Evolutionary conservation across 768 basidiomycete species (phyloP).

Genomic region (Trametes sanguinea): DNA sequence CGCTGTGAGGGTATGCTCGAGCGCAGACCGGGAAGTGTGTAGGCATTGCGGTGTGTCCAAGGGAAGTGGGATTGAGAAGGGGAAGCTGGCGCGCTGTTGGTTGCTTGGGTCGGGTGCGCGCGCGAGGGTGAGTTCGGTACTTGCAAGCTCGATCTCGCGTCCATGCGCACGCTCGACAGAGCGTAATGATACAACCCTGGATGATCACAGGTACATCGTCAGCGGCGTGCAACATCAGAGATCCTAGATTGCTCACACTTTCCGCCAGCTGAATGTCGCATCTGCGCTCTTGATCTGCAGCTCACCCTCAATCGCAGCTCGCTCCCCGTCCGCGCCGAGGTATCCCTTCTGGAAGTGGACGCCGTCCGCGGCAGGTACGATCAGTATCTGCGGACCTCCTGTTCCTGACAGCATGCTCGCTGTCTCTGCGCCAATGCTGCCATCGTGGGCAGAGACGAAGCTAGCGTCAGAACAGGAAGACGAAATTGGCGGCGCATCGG

Average conservation of each 20-base stretch:
- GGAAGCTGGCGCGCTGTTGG: constrained; percentile 59
- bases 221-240: constrained; percentile 3
- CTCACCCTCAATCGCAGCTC: constrained; percentile 84
- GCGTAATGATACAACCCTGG: constrained; percentile 64
- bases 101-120: constrained; percentile 42
- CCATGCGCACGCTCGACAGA: constrained; percentile 65
- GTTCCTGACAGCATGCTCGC: neutral
- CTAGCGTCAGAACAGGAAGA: constrained; percentile 13
- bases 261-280: constrained; percentile 54
- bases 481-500: constrained; percentile 10
- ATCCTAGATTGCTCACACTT: constrained; percentile 57
- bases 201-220: constrained; percentile 12
- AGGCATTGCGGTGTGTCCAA: constrained; percentile 83
- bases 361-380: constrained; percentile 68
- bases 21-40: constrained; percentile 70
- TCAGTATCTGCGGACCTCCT: constrained; percentile 62
- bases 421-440: neutral
- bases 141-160: constrained; percentile 66
- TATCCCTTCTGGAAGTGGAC: constrained; percentile 85
- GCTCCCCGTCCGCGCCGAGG: constrained; percentile 81
- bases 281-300: constrained; percentile 78
- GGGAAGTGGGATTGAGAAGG: constrained; percentile 81
- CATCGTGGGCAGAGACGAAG: constrained; percentile 22
- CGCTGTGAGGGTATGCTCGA: constrained; percentile 71
- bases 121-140: constrained; percentile 57